Conservation (phyloP, 768 basidiomycete genomes). For the Suillus alpinus region DNA sequence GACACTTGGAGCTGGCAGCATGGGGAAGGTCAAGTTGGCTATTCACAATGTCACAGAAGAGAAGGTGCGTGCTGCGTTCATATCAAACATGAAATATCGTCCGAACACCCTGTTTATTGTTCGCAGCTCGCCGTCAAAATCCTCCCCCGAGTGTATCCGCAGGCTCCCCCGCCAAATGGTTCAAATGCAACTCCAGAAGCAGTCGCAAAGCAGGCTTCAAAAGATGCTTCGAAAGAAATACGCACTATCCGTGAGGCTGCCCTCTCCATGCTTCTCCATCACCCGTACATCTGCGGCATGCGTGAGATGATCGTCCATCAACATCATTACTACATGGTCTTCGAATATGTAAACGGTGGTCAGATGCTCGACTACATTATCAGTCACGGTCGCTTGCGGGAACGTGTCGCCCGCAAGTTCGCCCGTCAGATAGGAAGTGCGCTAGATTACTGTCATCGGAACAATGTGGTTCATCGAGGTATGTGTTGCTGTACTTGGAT, state of each 20-base stretch:
- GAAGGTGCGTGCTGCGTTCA: conserved; percentile 59
- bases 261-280: conserved; percentile 91
- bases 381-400: conserved; percentile 91
- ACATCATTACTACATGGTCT: conserved; percentile 99
- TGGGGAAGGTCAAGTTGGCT: conserved; percentile 99
- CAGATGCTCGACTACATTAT: conserved; percentile 99
- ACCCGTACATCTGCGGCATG: conserved; percentile 99
- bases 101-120: neutral
- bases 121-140: conserved; percentile 96
- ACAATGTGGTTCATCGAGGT: conserved; percentile 96
- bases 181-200: conserved; percentile 49
- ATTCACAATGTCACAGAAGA: conserved; percentile 86
- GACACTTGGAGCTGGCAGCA: conserved; percentile 95
- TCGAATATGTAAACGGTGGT: conserved; percentile 97
- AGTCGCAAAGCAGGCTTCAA: conserved; percentile 71
- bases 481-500: conserved; percentile 19
- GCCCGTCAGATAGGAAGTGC: conserved; percentile 96
- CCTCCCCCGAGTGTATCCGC: conserved; percentile 79
- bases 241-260: conserved; percentile 95
- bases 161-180: conserved; percentile 48
- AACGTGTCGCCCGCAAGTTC: conserved; percentile 95
- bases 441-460: conserved; percentile 94
- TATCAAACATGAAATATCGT: neutral
- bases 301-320: conserved; percentile 97
- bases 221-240: conserved; percentile 96